Conservation (phyloP, 1,284 basidiomycete genomes). For the Pseudozyma hubeiensis region DNA sequence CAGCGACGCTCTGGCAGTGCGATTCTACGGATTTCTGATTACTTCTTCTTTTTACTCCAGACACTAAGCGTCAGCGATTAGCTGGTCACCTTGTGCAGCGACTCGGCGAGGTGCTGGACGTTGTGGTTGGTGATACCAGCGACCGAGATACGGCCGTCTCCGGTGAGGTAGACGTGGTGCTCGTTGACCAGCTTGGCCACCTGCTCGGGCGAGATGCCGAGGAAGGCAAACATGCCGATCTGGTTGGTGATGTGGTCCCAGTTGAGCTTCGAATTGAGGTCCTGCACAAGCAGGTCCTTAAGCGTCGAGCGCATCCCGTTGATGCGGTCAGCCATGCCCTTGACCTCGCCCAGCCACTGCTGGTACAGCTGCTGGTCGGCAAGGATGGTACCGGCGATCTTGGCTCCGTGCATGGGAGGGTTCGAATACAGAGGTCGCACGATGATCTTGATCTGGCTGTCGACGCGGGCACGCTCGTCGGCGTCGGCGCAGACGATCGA, state of each 20-base stretch:
- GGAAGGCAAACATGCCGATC: slow-evolving; percentile 69
- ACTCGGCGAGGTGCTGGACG: slow-evolving; percentile 65
- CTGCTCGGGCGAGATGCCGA: slow-evolving; percentile 67
- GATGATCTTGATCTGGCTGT: slow-evolving; percentile 79
- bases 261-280: slow-evolving; percentile 68
- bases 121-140: slow-evolving; percentile 68
- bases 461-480: slow-evolving; percentile 66
- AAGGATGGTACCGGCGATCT: slow-evolving; percentile 70
- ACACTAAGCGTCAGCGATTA: not conserved
- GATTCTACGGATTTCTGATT: not conserved
- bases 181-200: slow-evolving; percentile 67
- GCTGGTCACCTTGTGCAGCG: slow-evolving; percentile 65
- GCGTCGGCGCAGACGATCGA: slow-evolving; percentile 61
- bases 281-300: slow-evolving; percentile 65
- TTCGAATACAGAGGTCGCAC: slow-evolving; percentile 99
- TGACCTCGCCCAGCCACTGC: slow-evolving; percentile 70
- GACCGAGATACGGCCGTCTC: slow-evolving; percentile 68
- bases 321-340: slow-evolving; percentile 69
- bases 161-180: slow-evolving; percentile 69
- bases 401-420: slow-evolving; percentile 83
- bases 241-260: slow-evolving; percentile 70
- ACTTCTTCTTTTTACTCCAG: not conserved
- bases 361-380: slow-evolving; percentile 69
- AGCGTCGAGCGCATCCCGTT: slow-evolving; percentile 68
- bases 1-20: not conserved